Percentiles rank a stretch among this genome's conserved stretches.
Conservation (phyloP, 176 grass and related monocot species). For the Carex parvula region DNA sequence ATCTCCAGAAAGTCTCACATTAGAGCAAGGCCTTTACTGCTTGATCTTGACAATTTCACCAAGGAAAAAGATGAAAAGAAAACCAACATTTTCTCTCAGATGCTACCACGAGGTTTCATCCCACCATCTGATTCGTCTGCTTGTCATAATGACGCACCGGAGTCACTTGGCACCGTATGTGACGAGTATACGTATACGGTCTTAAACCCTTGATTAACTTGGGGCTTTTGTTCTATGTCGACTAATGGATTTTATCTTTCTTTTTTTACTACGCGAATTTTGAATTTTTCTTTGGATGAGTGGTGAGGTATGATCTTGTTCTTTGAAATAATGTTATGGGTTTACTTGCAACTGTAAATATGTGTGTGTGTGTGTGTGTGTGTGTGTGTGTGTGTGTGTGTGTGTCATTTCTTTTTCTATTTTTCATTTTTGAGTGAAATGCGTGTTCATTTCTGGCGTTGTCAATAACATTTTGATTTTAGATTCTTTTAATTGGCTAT, state of each 20-base stretch:
- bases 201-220: slow-evolving; percentile 1
- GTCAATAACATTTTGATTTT: neutral
- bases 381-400: no score
- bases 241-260: neutral
- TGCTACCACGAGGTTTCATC: slow-evolving; percentile 55
- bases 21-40: neutral
- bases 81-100: slow-evolving; percentile 35
- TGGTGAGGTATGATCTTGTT: neutral
- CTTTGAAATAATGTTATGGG: neutral
- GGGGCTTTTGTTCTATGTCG: neutral
- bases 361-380: no score
- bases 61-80: neutral
- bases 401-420: neutral
- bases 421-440: neutral
- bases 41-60: neutral
- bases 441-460: neutral
- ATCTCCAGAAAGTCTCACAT: neutral
- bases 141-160: slow-evolving; percentile 58
- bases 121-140: slow-evolving; percentile 48
- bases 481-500: neutral
- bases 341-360: neutral
- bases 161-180: slow-evolving; percentile 15
- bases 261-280: neutral
- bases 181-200: neutral
- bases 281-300: neutral